A percentile compares a stretch with the other conserved stretches of the same genome.
Conservation (phyloP, 1,284 basidiomycete species). For the Vanrija sp. region DNA sequence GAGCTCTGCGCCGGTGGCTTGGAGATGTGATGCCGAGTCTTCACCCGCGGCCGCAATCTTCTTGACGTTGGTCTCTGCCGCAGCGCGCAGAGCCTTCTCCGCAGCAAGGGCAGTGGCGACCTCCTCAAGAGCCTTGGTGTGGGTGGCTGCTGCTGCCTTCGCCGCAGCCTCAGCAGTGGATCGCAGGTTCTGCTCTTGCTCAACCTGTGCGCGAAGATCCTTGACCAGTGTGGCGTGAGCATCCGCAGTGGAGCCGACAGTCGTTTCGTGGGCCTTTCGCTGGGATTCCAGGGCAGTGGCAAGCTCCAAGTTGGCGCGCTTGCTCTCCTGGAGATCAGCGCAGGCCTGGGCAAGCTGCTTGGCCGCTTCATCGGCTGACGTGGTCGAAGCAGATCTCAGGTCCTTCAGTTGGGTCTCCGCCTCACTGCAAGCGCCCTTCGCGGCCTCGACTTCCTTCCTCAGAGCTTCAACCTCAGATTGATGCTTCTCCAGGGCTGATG, state of each 20-base stretch:
- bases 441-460: neutral
- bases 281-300: neutral
- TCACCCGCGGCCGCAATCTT: neutral
- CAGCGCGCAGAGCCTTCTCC: neutral
- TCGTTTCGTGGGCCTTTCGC: neutral
- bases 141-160: neutral
- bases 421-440: neutral
- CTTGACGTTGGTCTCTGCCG: neutral
- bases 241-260: neutral
- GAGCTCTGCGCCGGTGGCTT: neutral
- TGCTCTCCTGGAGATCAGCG: neutral
- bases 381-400: neutral
- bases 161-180: neutral
- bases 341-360: neutral
- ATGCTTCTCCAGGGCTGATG: neutral
- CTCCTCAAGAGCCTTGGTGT: neutral
- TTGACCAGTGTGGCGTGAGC: neutral
- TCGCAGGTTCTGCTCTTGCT: neutral
- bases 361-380: neutral
- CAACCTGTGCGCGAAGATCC: neutral
- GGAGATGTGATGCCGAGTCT: neutral
- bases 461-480: slow-evolving; percentile 9
- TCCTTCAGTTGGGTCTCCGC: neutral
- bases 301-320: neutral
- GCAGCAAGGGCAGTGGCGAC: neutral